Percentiles rank a stretch among this genome's conserved stretches.
phyloP scores from a whole-genome alignment of 192 early-diverging fungal species.

The Backusella liffmaniae region DNA sequence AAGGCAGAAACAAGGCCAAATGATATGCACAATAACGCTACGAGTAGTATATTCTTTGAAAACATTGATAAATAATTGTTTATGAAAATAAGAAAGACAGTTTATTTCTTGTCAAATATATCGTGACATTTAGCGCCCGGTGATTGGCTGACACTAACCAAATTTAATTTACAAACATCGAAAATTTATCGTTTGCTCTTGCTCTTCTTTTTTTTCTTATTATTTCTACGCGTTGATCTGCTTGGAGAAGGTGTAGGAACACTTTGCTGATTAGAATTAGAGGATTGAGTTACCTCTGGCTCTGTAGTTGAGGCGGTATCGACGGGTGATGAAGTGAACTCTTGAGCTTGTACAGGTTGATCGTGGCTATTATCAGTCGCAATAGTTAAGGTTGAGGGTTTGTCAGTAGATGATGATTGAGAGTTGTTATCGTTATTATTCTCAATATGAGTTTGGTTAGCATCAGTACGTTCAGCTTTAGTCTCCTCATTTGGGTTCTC shows the following conservation, averaged over 20 bases:
- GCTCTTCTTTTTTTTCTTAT: neutral
- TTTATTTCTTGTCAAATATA: neutral
- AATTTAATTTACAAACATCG: neutral
- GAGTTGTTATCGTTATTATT: neutral
- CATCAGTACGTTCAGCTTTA: neutral
- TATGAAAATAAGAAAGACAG: neutral
- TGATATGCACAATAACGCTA: neutral
- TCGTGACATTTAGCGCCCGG: neutral
- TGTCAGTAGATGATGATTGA: neutral
- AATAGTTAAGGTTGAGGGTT: neutral
- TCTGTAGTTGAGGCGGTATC: neutral
- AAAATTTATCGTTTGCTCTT: neutral
- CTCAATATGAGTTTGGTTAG: neutral
- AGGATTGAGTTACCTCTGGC: neutral
- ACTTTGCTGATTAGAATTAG: neutral
- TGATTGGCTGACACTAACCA: neutral
- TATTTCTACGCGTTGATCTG: neutral
- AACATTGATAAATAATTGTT: neutral
- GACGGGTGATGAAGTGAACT: neutral
- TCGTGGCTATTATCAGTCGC: neutral
- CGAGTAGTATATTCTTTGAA: neutral
- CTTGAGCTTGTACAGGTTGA: neutral
- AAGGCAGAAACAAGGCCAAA: slow-evolving; percentile 1
- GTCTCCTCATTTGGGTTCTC: neutral
- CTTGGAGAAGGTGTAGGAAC: neutral